These are phyloP conservation scores for Trapa incisa DNA, from an alignment of 345 rosid species.

Conservation along the genomic window DNA sequence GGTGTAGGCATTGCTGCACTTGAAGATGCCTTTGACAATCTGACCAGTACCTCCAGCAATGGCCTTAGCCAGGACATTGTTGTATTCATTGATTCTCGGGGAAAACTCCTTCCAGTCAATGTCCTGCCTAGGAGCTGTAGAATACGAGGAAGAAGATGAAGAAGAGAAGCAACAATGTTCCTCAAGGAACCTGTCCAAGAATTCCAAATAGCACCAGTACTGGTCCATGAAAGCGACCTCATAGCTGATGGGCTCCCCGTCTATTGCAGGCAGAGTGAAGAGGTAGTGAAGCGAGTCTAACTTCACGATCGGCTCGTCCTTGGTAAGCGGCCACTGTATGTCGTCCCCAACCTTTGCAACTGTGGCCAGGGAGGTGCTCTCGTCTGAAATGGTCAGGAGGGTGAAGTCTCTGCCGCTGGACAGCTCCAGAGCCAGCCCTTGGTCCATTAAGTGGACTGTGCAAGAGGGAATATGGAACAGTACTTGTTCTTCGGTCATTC, in stretches of 20 bases:
- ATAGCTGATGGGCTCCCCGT: constrained; percentile 66
- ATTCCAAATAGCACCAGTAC: constrained; percentile 18
- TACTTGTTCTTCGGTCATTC: constrained; percentile 29
- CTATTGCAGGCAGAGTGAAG: constrained; percentile 67
- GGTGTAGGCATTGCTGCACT: constrained; percentile 64
- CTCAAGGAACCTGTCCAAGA: constrained; percentile 48
- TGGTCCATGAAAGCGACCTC: constrained; percentile 53
- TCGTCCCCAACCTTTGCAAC: constrained; percentile 53
- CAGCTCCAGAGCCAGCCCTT: constrained; percentile 65
- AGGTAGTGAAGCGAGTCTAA: constrained; percentile 56
- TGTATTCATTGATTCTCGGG: constrained; percentile 63
- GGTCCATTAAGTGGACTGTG: constrained; percentile 58
- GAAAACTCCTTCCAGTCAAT: constrained; percentile 78
- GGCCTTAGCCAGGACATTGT: constrained; percentile 62
- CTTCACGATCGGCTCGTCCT: constrained; percentile 87
- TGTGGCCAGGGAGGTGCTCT: constrained; percentile 48
- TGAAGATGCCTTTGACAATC: constrained; percentile 72
- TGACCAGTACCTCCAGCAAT: constrained; percentile 97
- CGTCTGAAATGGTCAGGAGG: constrained; percentile 40
- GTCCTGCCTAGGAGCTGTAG: constrained; percentile 16
- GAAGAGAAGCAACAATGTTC: constrained; percentile 63
- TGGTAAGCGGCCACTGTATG: constrained; percentile 81
- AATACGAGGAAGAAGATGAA: constrained; percentile 9
- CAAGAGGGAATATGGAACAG: constrained; percentile 56
- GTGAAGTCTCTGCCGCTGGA: constrained; percentile 52